Evolutionary conservation across 1,284 basidiomycete genomes (phyloP), one percentile per base, ranked within the genome.

Genomic region (Moesziomyces parantarcticus): DNA sequence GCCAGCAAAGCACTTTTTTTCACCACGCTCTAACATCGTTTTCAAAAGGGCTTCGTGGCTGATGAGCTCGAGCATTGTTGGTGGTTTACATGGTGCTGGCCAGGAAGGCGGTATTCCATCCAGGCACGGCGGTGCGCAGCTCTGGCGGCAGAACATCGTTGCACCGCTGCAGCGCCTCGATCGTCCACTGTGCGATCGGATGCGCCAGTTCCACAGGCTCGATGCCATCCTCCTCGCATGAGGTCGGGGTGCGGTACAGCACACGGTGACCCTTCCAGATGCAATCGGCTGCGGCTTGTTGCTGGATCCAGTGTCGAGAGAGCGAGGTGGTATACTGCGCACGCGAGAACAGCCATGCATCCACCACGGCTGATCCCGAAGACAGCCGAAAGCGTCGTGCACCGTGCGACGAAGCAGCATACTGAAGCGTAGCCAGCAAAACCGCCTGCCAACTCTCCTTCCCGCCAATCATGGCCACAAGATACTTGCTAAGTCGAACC

Each of bases 311-410:
- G 21, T 43, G 29, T 1, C 39, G 44, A 11, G 46, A 2, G 11
- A 68, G 50, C 1, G 65, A 58, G 3, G 59, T 48, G 32, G 55
- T 62, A 44, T 62, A 68, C 13, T 50, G 44, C 2, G 59, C 58
- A 18, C 59, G 50, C 3, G 65, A 62, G 45, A 68, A 68, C 18
- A 62, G 34, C 65, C 65, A 68, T 7, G 41, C 20, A 40, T 68
- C 59, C 0, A 68, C 13, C 13, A 36, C 50, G 16, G 6, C 22
- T 5, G 20, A 8, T 5, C 14, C 5, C 4, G 11, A 20, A n/a
- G 5, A 36, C 18, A 68, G 20, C 10, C 55, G 47, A 22, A 68
- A 68, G 1, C 65, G 55, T 22, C 59, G 55, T 5, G 65, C 25
- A 6, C 65, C 65, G 34, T 68, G 65, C 0, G 59, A 62, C n/a